phyloP scores from a whole-genome alignment of 805 yeast genomes.

The Gaillardinia entomophila region DNA sequence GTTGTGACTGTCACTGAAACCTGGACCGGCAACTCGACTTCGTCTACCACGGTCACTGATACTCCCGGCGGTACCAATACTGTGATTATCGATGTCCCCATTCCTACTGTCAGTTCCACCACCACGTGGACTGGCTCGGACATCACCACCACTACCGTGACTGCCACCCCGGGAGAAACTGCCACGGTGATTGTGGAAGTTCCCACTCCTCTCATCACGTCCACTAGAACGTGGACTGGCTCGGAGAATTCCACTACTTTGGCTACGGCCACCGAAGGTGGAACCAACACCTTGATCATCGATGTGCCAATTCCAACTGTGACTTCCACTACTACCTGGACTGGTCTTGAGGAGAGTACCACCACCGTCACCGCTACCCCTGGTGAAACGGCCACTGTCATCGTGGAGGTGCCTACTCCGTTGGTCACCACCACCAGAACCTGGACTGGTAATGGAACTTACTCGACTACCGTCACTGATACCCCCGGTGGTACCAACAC shows the following conservation, averaged over 20 bases:
- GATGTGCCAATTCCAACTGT: conserved; percentile 9
- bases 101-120: conserved; percentile 7
- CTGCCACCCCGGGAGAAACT: conserved; percentile 3
- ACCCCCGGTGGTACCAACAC: conserved; percentile 4
- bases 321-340: conserved; percentile 9
- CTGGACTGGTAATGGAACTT: conserved; percentile 2
- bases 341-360: conserved; percentile 2
- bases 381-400: conserved; percentile 1
- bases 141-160: conserved; percentile 3
- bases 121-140: conserved; percentile 6
- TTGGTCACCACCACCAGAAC: neutral
- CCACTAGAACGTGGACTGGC: conserved; percentile 3
- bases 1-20: conserved; percentile 2
- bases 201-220: conserved; percentile 3
- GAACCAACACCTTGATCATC: conserved; percentile 5
- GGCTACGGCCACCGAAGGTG: conserved; percentile 3
- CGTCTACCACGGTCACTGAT: conserved; percentile 3
- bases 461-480: no score
- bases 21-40: conserved; percentile 5
- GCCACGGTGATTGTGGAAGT: conserved; percentile 6
- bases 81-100: conserved; percentile 4
- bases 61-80: conserved; percentile 3
- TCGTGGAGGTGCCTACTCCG: conserved; percentile 1
- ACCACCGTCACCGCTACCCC: neutral
- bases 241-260: no score